These are phyloP conservation scores for Salix udensis DNA, from an alignment of 345 rosid species.

Conservation along the genomic window DNA sequence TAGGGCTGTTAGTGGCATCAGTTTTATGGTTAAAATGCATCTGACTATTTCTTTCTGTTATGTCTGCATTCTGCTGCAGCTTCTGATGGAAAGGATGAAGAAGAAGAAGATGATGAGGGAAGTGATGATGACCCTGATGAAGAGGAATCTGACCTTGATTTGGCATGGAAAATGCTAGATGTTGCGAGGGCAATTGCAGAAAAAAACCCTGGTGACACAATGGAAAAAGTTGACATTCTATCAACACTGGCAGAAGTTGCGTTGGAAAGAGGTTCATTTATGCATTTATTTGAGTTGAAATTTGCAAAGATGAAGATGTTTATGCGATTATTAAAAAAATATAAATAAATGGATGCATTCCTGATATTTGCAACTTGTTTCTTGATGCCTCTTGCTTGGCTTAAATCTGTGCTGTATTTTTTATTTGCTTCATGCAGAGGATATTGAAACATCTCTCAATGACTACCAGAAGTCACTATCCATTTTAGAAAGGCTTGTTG, in stretches of 20 bases:
- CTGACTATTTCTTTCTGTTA: not conserved
- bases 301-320: not conserved
- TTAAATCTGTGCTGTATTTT: not conserved
- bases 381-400: not conserved
- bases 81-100: conserved; percentile 49
- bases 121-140: conserved; percentile 65
- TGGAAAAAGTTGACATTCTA: conserved; percentile 82
- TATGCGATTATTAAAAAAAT: not conserved
- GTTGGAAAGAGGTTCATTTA: conserved; percentile 72
- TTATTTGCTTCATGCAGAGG: conserved; percentile 52
- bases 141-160: conserved; percentile 88
- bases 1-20: not conserved
- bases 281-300: conserved; percentile 8
- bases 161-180: conserved; percentile 95
- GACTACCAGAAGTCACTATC: conserved; percentile 76
- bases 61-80: conserved; percentile 23
- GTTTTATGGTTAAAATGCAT: not conserved
- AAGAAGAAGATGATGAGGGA: conserved; percentile 34
- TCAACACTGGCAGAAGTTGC: conserved; percentile 82
- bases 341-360: not conserved
- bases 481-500: conserved; percentile 71
- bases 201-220: conserved; percentile 51
- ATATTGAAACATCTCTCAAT: conserved; percentile 79
- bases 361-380: not conserved
- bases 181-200: conserved; percentile 87